These are phyloP conservation scores for Globisporangium paroecandrum DNA, from an alignment of 352 stramenopile genomes.

Conservation along the genomic window DNA sequence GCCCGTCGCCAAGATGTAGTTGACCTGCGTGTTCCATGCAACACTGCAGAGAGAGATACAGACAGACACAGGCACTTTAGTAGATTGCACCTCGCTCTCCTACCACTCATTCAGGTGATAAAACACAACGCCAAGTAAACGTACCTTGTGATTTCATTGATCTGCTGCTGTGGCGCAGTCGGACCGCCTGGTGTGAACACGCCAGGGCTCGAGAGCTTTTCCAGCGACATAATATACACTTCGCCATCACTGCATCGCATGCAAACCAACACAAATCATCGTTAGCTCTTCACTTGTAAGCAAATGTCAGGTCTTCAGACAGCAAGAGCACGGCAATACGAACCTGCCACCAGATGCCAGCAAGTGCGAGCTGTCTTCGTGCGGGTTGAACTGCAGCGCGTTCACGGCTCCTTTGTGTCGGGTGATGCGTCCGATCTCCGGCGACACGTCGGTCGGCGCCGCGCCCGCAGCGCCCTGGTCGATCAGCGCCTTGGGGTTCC, in stretches of 20 bases:
- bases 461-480: conserved; percentile 33
- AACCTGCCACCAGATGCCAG: conserved; percentile 90
- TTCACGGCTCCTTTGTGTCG: conserved; percentile 91
- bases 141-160: conserved; percentile 82
- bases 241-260: conserved; percentile 76
- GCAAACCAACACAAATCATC: background rate
- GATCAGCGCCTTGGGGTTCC: conserved; percentile 91
- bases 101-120: background rate
- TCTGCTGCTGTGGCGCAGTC: conserved; percentile 53
- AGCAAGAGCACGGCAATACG: background rate
- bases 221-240: conserved; percentile 94
- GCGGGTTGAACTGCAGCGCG: conserved; percentile 95
- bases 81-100: background rate
- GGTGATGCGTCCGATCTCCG: conserved; percentile 76
- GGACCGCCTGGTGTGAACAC: conserved; percentile 88
- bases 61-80: background rate
- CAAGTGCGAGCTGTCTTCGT: conserved; percentile 89
- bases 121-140: conserved; percentile 1
- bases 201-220: conserved; percentile 85
- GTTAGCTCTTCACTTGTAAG: conserved; percentile 1
- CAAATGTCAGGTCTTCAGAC: background rate
- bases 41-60: conserved; percentile 42
- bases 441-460: conserved; percentile 30
- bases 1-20: conserved; percentile 96
- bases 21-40: conserved; percentile 97